Conservation (phyloP, 2,329 filamentous ascomycete genomes). For the Monosporascus sp. region DNA sequence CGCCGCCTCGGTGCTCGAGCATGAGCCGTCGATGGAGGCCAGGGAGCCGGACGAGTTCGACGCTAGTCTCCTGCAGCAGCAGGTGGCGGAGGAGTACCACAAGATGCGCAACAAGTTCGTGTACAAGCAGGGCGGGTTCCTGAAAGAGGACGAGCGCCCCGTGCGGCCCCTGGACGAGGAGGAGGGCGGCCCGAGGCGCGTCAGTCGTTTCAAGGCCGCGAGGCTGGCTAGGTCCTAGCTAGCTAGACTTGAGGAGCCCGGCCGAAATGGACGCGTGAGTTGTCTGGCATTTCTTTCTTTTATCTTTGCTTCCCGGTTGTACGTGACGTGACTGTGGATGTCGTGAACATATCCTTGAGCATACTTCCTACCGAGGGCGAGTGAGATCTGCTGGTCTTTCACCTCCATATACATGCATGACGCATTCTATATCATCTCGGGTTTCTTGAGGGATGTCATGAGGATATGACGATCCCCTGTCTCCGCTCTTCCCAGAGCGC, state of each 20-base stretch:
- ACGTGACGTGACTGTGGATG: neutral
- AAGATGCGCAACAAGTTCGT: slow-evolving; percentile 78
- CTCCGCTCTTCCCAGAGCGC: too few species aligned
- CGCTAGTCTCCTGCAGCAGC: slow-evolving; percentile 65
- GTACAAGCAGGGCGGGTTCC: slow-evolving; percentile 76
- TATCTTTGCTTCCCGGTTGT: neutral
- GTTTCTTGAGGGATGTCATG: too few species aligned
- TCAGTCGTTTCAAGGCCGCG: slow-evolving; percentile 72
- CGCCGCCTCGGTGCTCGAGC: slow-evolving; percentile 56
- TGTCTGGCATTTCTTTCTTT: neutral
- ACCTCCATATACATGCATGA: too few species aligned
- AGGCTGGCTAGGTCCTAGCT: slow-evolving; percentile 51
- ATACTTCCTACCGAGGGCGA: too few species aligned
- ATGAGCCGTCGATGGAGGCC: slow-evolving; percentile 32
- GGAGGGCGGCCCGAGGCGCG: slow-evolving; percentile 55
- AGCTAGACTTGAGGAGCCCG: too few species aligned
- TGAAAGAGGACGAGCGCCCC: slow-evolving; percentile 63
- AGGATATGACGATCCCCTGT: too few species aligned
- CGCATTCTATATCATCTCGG: too few species aligned
- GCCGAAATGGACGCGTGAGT: neutral
- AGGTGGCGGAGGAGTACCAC: slow-evolving; percentile 80
- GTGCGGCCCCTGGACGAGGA: slow-evolving; percentile 65
- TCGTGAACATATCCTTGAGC: too few species aligned
- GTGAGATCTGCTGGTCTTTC: too few species aligned
- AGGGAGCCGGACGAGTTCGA: slow-evolving; percentile 63